These are phyloP conservation scores for Balansia obtecta DNA, from an alignment of 2,329 filamentous ascomycete genomes.

Conservation along the genomic window DNA sequence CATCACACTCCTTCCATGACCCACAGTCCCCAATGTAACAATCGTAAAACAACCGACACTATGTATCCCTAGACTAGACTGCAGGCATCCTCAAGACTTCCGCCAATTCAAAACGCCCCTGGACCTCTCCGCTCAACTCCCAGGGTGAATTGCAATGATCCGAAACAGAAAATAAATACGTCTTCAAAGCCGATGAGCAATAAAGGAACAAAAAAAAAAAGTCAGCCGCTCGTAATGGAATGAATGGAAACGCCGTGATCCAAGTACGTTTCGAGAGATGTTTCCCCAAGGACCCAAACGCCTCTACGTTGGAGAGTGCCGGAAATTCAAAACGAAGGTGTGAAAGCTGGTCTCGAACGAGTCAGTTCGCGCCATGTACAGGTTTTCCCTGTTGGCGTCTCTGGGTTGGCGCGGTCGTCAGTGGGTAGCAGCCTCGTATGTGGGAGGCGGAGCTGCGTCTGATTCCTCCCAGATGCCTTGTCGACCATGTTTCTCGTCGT, in stretches of 20 bases:
- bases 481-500: constrained; percentile 62
- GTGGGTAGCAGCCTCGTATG: constrained; percentile 39
- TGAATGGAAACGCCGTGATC: background rate
- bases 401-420: background rate
- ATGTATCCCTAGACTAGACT: background rate
- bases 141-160: background rate
- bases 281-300: constrained; percentile 1
- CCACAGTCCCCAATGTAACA: no score
- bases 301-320: constrained; percentile 5
- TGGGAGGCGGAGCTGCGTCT: constrained; percentile 47
- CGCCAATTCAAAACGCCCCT: background rate
- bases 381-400: background rate
- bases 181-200: background rate
- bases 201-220: no score
- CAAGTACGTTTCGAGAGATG: background rate
- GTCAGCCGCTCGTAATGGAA: background rate
- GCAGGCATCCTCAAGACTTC: no score
- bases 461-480: constrained; percentile 32
- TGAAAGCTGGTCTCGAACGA: background rate
- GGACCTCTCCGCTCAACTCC: background rate
- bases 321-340: constrained; percentile 6
- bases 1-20: no score
- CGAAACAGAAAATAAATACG: background rate
- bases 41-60: no score
- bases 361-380: background rate